Evolutionary conservation across 225 moss, liverwort and hornwort genomes (phyloP), one percentile per base, ranked within the genome.

Genomic region (Sphagnum tenellum): DNA sequence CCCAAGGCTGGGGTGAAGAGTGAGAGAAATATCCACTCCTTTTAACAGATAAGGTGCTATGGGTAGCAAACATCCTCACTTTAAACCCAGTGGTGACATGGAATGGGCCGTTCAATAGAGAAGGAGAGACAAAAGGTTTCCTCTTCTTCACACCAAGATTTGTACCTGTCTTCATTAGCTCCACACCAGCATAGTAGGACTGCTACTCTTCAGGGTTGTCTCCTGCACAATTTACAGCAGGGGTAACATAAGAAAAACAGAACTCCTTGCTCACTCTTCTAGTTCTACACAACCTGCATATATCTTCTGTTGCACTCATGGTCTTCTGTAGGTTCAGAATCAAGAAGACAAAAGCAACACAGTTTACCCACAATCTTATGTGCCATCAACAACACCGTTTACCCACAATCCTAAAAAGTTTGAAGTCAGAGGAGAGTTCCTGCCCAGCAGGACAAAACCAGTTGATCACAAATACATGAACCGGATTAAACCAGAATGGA

Each of bases 21-120:
- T 48, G 71, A 71, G 76, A 85, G 64, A 85, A 85, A 56, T 85
- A 85, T 3, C 75, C 72, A 81, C 85, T 85, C 47, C 53, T 54
- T 57, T 74, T 81, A 4, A 56, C 56, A 51, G 67, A 14, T 56
- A 12, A 66, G 63, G 57, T 54, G 48, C 48, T 73, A 63, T 66
- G 71, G 62, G 60, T 53, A 71, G 64, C 64, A 73, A 72, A 61
- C 63, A 59, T 68, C 62, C 67, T 71, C 59, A 72, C 64, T 58
- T 67, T 76, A n/a, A 11, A 0, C 50, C 71, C 67, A 51, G 50
- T 55, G 9, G 55, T 59, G 55, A 70, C 69, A 12, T 71, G 69
- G 53, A 61, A 50, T 68, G 67, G 60, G 12, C 57, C 69, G 47
- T 66, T 65, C 61, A 70, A 63, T 66, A 73, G 61, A 59, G 64